A percentile compares a stretch with the other conserved stretches of the same genome.
These are phyloP conservation scores for Plasmodium falciparum DNA, from an alignment of 169 alveolate species.

Conservation along the genomic window DNA sequence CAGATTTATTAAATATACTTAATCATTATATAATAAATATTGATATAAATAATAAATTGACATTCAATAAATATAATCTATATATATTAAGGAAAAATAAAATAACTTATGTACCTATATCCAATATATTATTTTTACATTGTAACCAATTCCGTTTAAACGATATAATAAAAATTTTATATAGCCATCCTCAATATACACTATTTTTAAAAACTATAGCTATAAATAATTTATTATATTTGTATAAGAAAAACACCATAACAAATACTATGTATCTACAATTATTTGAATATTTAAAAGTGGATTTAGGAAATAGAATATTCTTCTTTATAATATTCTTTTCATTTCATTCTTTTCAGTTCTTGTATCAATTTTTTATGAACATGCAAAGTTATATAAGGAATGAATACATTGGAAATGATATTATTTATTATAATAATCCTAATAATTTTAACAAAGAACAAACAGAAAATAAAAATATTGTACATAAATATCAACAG, in stretches of 20 bases:
- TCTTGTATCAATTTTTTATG: conserved; percentile 35
- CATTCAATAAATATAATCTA: conserved; percentile 54
- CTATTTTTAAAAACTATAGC: conserved; percentile 47
- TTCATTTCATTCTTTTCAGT: conserved; percentile 52
- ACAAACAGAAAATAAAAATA: not conserved
- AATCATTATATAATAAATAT: conserved; percentile 36
- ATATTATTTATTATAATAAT: no score
- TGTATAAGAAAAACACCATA: conserved; percentile 57
- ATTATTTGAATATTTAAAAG: conserved; percentile 68
- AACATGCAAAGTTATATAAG: conserved; percentile 72
- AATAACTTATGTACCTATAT: conserved; percentile 40
- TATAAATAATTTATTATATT: conserved; percentile 36
- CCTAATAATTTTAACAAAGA: not conserved
- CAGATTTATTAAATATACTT: conserved; percentile 23
- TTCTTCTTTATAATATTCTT: conserved; percentile 67
- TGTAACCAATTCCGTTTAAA: conserved; percentile 56
- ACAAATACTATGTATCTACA: conserved; percentile 68
- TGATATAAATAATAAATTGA: conserved; percentile 43
- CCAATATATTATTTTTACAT: conserved; percentile 43
- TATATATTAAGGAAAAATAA: conserved; percentile 39
- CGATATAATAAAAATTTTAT: conserved; percentile 40
- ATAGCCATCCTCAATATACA: conserved; percentile 67
- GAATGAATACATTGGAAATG: conserved; percentile 13
- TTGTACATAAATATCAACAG: no score
- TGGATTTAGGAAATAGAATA: conserved; percentile 56